These are phyloP conservation scores for Aspergillus fumigatiaffinis DNA, from an alignment of 2,329 filamentous ascomycete species.

Conservation along the genomic window DNA sequence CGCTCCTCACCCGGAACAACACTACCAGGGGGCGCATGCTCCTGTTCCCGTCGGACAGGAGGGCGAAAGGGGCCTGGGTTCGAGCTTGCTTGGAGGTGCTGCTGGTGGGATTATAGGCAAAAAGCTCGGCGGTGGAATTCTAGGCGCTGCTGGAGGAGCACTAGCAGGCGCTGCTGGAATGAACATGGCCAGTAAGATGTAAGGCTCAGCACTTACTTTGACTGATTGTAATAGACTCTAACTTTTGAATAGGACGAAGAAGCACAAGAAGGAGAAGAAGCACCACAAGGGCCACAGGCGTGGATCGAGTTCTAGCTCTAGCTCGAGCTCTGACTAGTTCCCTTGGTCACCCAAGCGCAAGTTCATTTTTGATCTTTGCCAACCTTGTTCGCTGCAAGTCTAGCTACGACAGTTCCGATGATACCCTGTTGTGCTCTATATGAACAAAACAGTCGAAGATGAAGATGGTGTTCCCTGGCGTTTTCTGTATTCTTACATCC, in stretches of 20 bases:
- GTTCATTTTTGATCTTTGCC: neutral
- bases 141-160: slow-evolving; percentile 32
- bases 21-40: slow-evolving; percentile 16
- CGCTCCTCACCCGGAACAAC: slow-evolving; percentile 11
- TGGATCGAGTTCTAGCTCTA: slow-evolving; percentile 9
- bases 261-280: slow-evolving; percentile 24
- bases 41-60: slow-evolving; percentile 20
- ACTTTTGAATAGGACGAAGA: slow-evolving; percentile 19
- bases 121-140: slow-evolving; percentile 30
- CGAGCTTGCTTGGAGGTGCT: slow-evolving; percentile 35
- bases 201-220: slow-evolving; percentile 10
- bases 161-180: slow-evolving; percentile 31
- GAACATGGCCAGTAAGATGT: slow-evolving; percentile 28
- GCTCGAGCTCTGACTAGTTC: slow-evolving; percentile 5
- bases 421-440: neutral
- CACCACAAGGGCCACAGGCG: slow-evolving; percentile 19
- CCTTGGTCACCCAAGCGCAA: neutral
- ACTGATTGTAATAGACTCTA: slow-evolving; percentile 1
- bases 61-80: slow-evolving; percentile 34
- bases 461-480: neutral
- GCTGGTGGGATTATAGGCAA: slow-evolving; percentile 35
- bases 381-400: neutral
- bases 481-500: neutral
- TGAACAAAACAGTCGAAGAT: neutral
- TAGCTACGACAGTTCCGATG: neutral